These are phyloP conservation scores for Hyaloperonospora brassicae DNA, from an alignment of 352 stramenopile genomes.

Conservation along the genomic window DNA sequence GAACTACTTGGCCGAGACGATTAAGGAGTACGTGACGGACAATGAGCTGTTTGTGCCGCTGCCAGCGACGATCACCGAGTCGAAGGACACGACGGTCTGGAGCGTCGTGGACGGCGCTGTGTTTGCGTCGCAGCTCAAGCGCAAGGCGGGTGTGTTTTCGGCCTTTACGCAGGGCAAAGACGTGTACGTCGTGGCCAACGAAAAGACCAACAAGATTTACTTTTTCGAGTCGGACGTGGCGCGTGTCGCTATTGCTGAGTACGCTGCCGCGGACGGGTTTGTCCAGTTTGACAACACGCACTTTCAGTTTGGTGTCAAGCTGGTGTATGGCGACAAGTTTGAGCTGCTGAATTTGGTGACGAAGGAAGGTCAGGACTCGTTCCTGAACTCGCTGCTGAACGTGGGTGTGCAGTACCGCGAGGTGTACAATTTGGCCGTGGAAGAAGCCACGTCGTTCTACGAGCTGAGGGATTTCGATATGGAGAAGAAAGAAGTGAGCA, in stretches of 20 bases:
- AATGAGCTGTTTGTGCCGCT: constrained; percentile 42
- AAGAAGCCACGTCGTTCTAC: constrained; percentile 58
- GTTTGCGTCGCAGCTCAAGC: constrained; percentile 40
- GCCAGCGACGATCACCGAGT: constrained; percentile 26
- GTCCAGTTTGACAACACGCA: constrained; percentile 39
- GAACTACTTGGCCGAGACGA: constrained; percentile 25
- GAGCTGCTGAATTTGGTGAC: constrained; percentile 31
- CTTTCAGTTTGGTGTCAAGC: constrained; percentile 40
- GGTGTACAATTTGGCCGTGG: constrained; percentile 25
- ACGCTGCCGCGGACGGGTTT: constrained; percentile 27
- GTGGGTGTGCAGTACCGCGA: constrained; percentile 40
- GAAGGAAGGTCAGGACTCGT: constrained; percentile 39
- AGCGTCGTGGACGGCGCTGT: constrained; percentile 29
- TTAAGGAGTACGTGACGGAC: constrained; percentile 39
- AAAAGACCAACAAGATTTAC: constrained; percentile 39
- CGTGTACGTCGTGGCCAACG: constrained; percentile 36
- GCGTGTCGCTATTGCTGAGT: constrained; percentile 20
- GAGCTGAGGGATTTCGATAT: constrained; percentile 74
- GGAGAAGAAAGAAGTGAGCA: constrained; percentile 46
- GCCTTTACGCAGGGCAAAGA: constrained; percentile 52
- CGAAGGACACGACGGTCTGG: constrained; percentile 30
- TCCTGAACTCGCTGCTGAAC: constrained; percentile 47
- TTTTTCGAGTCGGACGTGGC: constrained; percentile 37
- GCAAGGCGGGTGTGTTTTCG: constrained; percentile 51
- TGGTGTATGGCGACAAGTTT: constrained; percentile 38